phyloP scores from a whole-genome alignment of 148 eudicot genomes.

The Agrostemma githago region DNA sequence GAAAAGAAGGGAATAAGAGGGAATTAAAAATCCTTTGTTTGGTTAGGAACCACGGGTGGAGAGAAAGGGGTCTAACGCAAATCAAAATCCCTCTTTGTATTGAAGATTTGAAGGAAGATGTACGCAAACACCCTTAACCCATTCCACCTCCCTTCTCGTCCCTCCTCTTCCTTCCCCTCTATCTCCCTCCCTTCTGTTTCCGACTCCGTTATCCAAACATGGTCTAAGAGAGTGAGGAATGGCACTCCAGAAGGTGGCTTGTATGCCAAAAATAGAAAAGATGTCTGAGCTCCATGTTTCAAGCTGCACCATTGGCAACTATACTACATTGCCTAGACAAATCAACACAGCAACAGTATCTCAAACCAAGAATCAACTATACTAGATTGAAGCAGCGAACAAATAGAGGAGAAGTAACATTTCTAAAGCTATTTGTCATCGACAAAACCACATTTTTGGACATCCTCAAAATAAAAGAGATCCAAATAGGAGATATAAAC shows the following conservation, averaged over 20 bases:
- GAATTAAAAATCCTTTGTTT: too few species aligned
- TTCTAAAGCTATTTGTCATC: background rate
- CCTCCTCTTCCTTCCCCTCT: too few species aligned
- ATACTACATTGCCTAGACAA: background rate
- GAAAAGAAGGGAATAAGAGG: too few species aligned
- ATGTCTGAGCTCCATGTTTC: background rate
- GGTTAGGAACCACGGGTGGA: too few species aligned
- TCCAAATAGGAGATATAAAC: background rate
- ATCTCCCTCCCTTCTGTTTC: too few species aligned
- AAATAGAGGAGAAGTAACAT: background rate
- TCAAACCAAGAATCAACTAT: background rate
- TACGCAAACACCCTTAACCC: too few species aligned
- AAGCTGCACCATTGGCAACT: background rate
- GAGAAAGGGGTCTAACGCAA: too few species aligned
- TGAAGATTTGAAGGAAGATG: too few species aligned
- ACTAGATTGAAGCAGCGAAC: background rate
- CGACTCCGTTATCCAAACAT: too few species aligned
- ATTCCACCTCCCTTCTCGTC: too few species aligned
- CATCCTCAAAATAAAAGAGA: background rate
- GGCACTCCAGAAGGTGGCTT: background rate
- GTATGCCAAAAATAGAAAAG: background rate
- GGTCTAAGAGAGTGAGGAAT: background rate
- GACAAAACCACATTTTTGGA: background rate
- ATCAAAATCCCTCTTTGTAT: too few species aligned
- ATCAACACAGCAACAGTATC: background rate